Evolutionary conservation across 805 yeast species (phyloP).

Genomic region (Monosporozyma servazzii): DNA sequence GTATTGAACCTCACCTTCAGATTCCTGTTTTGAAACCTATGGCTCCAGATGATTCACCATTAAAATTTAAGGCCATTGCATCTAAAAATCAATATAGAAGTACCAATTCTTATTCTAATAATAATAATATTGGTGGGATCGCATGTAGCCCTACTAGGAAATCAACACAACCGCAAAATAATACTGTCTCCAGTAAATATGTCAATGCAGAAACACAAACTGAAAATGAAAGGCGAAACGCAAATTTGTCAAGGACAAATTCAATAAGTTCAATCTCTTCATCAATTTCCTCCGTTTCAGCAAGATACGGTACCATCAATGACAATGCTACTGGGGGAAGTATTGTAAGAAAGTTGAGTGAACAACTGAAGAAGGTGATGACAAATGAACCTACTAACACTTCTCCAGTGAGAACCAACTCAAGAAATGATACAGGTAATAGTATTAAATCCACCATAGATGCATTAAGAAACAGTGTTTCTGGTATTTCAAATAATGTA

Average conservation of each 20-base stretch:
- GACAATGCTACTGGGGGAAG: constrained; percentile 16
- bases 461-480: constrained; percentile 12
- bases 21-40: neutral
- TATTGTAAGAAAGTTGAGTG: constrained; percentile 11
- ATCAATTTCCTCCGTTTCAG: neutral
- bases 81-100: neutral
- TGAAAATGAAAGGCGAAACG: constrained; percentile 2
- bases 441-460: constrained; percentile 17
- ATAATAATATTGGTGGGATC: neutral
- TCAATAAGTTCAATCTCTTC: neutral
- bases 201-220: constrained; percentile 17
- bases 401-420: constrained; percentile 14
- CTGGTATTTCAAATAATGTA: constrained; percentile 5
- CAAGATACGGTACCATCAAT: constrained; percentile 4
- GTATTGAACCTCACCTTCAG: neutral
- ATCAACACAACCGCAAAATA: neutral
- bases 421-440: constrained; percentile 22
- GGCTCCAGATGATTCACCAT: neutral
- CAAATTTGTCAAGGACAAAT: neutral
- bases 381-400: constrained; percentile 14
- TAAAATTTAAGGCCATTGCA: neutral
- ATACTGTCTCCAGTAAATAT: neutral
- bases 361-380: constrained; percentile 13
- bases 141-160: neutral
- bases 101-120: neutral